Evolutionary conservation across 345 rosid species (phyloP), one percentile per base, ranked within the genome.

Genomic region (Eucalyptus camaldulensis): DNA sequence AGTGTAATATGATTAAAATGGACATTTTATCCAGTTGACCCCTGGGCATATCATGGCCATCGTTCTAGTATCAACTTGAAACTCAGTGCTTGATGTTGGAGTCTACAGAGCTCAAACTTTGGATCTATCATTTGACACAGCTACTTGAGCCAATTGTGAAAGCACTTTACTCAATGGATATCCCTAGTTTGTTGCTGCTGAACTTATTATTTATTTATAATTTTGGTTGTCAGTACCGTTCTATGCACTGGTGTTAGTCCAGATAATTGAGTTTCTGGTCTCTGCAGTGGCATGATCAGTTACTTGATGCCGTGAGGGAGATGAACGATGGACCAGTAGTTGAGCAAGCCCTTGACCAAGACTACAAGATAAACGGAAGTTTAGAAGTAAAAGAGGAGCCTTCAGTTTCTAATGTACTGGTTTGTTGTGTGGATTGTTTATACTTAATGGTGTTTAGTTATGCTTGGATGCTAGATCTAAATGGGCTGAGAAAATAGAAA

Each of bases 221-320:
- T 49, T 51, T 86, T 37, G 40, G 22, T 86, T 50, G 37, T 76
- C 47, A 40, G 85, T 76, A 76, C 85, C 3, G 29, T 76, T 40
- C 83, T 76, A 37, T 24, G 25, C 3, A 10, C 27, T 76, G 83
- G 83, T 40, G 47, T 40, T 76, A 21, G 85, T 76, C 81, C 47
- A 21, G 27, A 76, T 76, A 40, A 81, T 88, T 49, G 69, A 80
- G 76, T 80, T 89, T 90, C 89, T 89, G 88, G 67, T 93, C 90
- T 92, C 85, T 94, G 86, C 89, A 96, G 99, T 97, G 99, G 99
- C 94, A 96, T 90, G 98, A 95, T 90, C 98, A 98, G 90, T 90
- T 97, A 91, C 90, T 90, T 53, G 93, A 93, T 91, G 97, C 97
- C 89, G 90, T 97, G 91, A 95, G 92, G 93, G 96, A 93, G 91